These are phyloP conservation scores for Lodderomyces pseudojiufengensis DNA, from an alignment of 1,139 yeast species.

Conservation along the genomic window DNA sequence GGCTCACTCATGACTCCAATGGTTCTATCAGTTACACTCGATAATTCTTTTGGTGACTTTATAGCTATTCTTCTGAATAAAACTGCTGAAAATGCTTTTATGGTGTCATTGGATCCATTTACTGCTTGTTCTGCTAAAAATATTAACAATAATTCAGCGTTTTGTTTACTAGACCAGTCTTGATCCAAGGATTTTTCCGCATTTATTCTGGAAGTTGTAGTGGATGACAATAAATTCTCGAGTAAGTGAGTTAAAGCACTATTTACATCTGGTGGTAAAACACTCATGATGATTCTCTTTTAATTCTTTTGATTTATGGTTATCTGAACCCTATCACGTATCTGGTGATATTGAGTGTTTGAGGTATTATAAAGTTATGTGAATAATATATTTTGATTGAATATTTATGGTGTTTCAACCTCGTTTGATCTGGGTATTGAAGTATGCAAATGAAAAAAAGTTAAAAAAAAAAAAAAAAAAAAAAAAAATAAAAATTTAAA, in stretches of 20 bases:
- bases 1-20: slow-evolving; percentile 64
- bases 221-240: slow-evolving; percentile 69
- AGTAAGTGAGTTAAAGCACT: slow-evolving; percentile 56
- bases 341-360: no score
- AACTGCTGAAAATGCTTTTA: slow-evolving; percentile 75
- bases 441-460: slow-evolving; percentile 6
- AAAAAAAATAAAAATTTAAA: background rate
- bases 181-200: slow-evolving; percentile 74
- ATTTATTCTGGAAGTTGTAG: slow-evolving; percentile 65
- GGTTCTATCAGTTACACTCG: slow-evolving; percentile 69
- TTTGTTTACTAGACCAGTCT: slow-evolving; percentile 68
- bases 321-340: no score
- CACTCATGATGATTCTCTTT: slow-evolving; percentile 53
- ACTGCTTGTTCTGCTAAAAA: slow-evolving; percentile 83
- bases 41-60: slow-evolving; percentile 62
- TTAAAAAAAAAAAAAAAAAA: slow-evolving; percentile 1
- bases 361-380: no score
- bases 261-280: slow-evolving; percentile 60
- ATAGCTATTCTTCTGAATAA: slow-evolving; percentile 83
- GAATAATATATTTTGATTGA: no score
- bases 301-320: no score
- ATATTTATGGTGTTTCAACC: no score
- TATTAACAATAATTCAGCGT: slow-evolving; percentile 64
- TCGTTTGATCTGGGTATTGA: slow-evolving; percentile 1
- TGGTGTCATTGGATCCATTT: slow-evolving; percentile 50